phyloP scores from a whole-genome alignment of 2,329 filamentous ascomycete genomes.

The Diaporthe capsici region DNA sequence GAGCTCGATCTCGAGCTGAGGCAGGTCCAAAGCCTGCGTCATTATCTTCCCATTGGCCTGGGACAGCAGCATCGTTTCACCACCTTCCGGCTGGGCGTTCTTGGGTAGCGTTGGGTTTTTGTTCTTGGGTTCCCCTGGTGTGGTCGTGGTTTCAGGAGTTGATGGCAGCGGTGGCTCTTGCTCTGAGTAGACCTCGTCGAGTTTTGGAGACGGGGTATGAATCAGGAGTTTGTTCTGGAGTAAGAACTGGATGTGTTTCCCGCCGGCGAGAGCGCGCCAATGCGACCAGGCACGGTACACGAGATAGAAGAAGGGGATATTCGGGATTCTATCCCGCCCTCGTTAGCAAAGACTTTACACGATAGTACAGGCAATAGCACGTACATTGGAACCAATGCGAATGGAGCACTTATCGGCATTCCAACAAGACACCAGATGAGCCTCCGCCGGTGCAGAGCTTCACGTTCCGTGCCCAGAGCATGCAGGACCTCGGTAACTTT shows the following conservation, averaged over 20 bases:
- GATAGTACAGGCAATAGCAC: slow-evolving; percentile 52
- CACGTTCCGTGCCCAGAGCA: slow-evolving; percentile 83
- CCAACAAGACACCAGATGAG: slow-evolving; percentile 86
- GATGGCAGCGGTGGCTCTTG: slow-evolving; percentile 47
- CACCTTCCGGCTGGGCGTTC: slow-evolving; percentile 45
- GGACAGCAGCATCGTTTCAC: slow-evolving; percentile 59
- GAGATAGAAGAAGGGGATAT: slow-evolving; percentile 97
- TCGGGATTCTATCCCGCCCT: slow-evolving; percentile 76
- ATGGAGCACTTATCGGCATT: slow-evolving; percentile 86
- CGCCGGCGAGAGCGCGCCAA: slow-evolving; percentile 88
- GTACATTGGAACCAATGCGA: slow-evolving; percentile 89
- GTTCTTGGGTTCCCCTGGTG: slow-evolving; percentile 42
- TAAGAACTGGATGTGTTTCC: slow-evolving; percentile 87
- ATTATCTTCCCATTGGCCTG: slow-evolving; percentile 52
- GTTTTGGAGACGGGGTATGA: slow-evolving; percentile 73
- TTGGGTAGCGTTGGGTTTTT: slow-evolving; percentile 44
- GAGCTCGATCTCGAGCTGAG: slow-evolving; percentile 79
- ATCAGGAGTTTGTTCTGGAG: slow-evolving; percentile 79
- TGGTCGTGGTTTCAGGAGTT: slow-evolving; percentile 47
- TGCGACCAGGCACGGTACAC: slow-evolving; percentile 93
- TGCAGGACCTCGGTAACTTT: slow-evolving; percentile 76
- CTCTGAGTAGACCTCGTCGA: slow-evolving; percentile 80
- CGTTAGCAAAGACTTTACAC: slow-evolving; percentile 35
- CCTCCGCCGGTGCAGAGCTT: slow-evolving; percentile 80
- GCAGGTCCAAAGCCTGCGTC: slow-evolving; percentile 71